Conservation (phyloP, 2,329 filamentous ascomycete genomes). For the Blastomyces emzantsi region DNA sequence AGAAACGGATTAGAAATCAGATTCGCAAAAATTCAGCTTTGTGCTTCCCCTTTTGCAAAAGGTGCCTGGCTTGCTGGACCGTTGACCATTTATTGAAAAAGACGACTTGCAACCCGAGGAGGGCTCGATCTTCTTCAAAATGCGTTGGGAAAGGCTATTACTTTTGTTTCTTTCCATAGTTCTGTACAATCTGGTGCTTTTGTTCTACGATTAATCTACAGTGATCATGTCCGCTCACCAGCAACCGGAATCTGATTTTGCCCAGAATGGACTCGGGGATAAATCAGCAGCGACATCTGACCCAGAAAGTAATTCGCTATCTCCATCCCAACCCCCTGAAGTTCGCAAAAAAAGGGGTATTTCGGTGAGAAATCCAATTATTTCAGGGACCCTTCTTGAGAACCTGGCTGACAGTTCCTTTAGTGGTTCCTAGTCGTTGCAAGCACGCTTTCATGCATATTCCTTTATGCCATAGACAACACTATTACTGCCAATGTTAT, state of each 20-base stretch:
- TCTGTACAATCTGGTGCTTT: not conserved
- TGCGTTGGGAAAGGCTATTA: not conserved
- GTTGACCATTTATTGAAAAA: not conserved
- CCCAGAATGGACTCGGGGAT: not conserved
- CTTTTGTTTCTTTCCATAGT: not conserved
- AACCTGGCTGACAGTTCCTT: not conserved
- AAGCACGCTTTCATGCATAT: constrained; percentile 2
- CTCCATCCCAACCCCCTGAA: not conserved
- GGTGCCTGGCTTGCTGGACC: not conserved
- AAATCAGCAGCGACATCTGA: not conserved
- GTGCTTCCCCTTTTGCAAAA: not conserved
- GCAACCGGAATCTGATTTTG: not conserved
- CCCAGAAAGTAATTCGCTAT: not conserved
- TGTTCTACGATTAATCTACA: not conserved
- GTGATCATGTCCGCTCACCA: not conserved
- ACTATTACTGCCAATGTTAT: constrained; percentile 4
- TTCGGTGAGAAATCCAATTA: not conserved
- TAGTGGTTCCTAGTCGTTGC: constrained; percentile 1
- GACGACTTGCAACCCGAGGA: not conserved
- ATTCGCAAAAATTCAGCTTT: not conserved
- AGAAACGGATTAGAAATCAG: not conserved
- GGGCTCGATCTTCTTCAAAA: not conserved
- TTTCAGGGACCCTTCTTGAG: too few species aligned
- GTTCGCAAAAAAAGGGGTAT: not conserved
- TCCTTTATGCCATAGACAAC: constrained; percentile 2